Conservation (phyloP, 305 asterid species). For the Rubia tinctorum region DNA sequence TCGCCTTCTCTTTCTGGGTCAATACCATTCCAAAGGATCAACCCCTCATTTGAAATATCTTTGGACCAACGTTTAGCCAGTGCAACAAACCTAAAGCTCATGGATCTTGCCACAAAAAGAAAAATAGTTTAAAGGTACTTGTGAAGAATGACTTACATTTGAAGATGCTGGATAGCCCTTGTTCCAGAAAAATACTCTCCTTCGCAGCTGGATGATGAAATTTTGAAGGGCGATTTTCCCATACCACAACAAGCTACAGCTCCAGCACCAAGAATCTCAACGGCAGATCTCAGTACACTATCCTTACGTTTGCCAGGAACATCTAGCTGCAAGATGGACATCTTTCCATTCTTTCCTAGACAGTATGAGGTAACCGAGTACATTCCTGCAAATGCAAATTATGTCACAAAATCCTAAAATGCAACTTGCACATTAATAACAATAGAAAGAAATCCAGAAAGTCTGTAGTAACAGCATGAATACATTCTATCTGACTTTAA, state of each 20-base stretch:
- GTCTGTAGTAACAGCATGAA: not conserved
- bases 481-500: not conserved
- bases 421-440: not conserved
- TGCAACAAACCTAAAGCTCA: not conserved
- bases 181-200: constrained; percentile 41
- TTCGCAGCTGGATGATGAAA: constrained; percentile 43
- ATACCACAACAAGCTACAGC: constrained; percentile 71
- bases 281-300: constrained; percentile 49
- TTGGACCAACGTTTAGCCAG: not conserved
- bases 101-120: not conserved
- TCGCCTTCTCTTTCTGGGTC: too few species aligned
- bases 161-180: constrained; percentile 52
- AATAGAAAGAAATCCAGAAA: too few species aligned
- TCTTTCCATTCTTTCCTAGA: constrained; percentile 69
- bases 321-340: constrained; percentile 58
- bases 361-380: constrained; percentile 72
- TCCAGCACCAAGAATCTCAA: constrained; percentile 82
- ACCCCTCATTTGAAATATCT: not conserved
- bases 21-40: not conserved
- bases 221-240: constrained; percentile 33
- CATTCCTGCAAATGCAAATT: constrained; percentile 56
- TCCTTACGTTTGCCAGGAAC: constrained; percentile 54
- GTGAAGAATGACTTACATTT: constrained; percentile 48
- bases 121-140: not conserved
- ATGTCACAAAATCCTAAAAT: not conserved